These are phyloP conservation scores for Elsinoe arachidis DNA, from an alignment of 2,329 filamentous ascomycete genomes.

Conservation along the genomic window DNA sequence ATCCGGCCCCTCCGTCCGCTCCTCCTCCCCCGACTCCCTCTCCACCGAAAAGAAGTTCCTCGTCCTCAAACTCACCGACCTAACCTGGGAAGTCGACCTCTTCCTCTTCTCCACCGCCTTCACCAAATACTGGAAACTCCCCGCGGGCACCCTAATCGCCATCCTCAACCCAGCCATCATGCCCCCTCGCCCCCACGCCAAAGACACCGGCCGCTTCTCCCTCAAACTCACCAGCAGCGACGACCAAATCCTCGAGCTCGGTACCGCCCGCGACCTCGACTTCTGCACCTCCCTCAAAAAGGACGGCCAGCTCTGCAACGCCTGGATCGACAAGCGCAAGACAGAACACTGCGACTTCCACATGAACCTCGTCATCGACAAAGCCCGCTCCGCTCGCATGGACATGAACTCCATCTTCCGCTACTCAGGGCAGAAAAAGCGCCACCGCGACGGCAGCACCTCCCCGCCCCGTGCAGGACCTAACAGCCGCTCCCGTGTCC, in stretches of 20 bases:
- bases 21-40: conserved; percentile 41
- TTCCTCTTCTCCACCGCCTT: conserved; percentile 90
- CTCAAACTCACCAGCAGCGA: conserved; percentile 76
- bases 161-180: conserved; percentile 88
- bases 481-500: neutral
- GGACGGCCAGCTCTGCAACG: conserved; percentile 69
- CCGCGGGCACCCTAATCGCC: conserved; percentile 80
- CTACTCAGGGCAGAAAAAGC: conserved; percentile 23
- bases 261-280: conserved; percentile 72
- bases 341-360: conserved; percentile 93
- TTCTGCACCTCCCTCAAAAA: conserved; percentile 80
- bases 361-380: conserved; percentile 70
- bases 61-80: conserved; percentile 76
- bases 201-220: conserved; percentile 75
- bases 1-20: conserved; percentile 35
- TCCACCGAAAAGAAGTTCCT: conserved; percentile 71
- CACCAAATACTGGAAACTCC: conserved; percentile 87
- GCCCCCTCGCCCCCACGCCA: conserved; percentile 67
- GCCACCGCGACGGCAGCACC: conserved; percentile 19
- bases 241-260: conserved; percentile 85
- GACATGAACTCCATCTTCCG: conserved; percentile 63
- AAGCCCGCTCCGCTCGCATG: conserved; percentile 58
- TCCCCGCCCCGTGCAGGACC: neutral
- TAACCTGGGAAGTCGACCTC: conserved; percentile 84
- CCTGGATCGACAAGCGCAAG: conserved; percentile 81